A percentile compares a stretch with the other conserved stretches of the same genome.
Evolutionary conservation across 208 protist species (phyloP).

Genomic region (Trypanosoma caninum): DNA sequence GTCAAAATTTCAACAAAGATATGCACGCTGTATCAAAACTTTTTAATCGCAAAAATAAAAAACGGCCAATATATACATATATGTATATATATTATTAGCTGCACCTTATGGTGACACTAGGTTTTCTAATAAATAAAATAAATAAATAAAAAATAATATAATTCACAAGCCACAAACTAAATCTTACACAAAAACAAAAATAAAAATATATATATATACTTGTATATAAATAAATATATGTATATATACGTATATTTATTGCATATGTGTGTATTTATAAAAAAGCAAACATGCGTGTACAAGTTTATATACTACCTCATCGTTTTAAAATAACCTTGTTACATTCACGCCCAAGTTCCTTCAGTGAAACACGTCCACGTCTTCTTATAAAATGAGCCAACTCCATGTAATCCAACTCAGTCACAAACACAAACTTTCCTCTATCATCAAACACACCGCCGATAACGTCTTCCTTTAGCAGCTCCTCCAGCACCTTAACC

Average conservation of each 20-base stretch:
- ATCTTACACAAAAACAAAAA: slow-evolving; percentile 1
- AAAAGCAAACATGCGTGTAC: slow-evolving; percentile 1
- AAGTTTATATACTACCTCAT: background rate
- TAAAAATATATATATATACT: background rate
- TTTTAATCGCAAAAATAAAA: too few relatives aligned
- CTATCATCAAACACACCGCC: slow-evolving; percentile 77
- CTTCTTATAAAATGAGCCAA: slow-evolving; percentile 57
- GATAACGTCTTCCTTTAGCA: slow-evolving; percentile 38
- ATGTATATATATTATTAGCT: too few relatives aligned
- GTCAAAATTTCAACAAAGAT: too few relatives aligned
- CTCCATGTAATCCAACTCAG: slow-evolving; percentile 41
- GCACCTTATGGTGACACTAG: background rate
- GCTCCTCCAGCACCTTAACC: slow-evolving; percentile 51
- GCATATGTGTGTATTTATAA: background rate
- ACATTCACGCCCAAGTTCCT: slow-evolving; percentile 68
- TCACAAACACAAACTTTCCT: slow-evolving; percentile 73
- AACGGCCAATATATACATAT: too few relatives aligned
- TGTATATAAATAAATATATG: background rate
- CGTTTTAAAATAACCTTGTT: slow-evolving; percentile 53
- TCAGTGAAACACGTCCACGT: slow-evolving; percentile 61
- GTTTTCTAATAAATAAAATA: background rate
- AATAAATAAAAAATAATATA: slow-evolving; percentile 7
- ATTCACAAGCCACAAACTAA: background rate
- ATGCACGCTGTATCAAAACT: too few relatives aligned
- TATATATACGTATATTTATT: background rate